phyloP scores from a whole-genome alignment of 2,329 filamentous ascomycete genomes.

The Fusarium proliferatum region DNA sequence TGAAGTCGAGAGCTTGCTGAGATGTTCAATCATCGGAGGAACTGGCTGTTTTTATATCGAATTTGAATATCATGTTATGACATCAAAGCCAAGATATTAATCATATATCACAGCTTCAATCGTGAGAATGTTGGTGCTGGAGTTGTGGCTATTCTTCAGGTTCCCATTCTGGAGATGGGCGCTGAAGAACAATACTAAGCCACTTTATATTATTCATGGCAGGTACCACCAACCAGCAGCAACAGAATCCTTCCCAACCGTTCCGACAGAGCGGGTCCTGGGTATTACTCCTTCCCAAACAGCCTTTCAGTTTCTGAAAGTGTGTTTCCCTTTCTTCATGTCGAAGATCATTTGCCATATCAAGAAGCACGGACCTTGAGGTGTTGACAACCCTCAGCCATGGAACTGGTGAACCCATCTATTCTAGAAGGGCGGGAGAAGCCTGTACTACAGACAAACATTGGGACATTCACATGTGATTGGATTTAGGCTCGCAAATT shows the following conservation, averaged over 20 bases:
- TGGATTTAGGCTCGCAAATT: not conserved
- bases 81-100: not conserved
- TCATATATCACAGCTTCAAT: not conserved
- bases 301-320: not conserved
- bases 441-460: not conserved
- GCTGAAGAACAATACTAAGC: conserved; percentile 42
- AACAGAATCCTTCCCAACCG: conserved; percentile 13
- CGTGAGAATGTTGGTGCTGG: not conserved
- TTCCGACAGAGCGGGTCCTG: conserved; percentile 1
- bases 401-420: not conserved
- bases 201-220: conserved; percentile 41
- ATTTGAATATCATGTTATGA: not conserved
- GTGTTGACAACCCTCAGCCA: not conserved
- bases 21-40: not conserved
- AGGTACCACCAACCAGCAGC: conserved; percentile 26
- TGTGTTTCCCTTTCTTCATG: not conserved
- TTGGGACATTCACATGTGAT: not conserved
- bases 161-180: conserved; percentile 16
- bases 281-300: not conserved
- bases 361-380: not conserved
- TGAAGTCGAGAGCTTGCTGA: not conserved
- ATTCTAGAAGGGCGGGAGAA: conserved; percentile 35
- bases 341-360: not conserved
- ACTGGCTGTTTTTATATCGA: conserved; percentile 28
- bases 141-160: conserved; percentile 12